phyloP scores from a whole-genome alignment of 2,329 filamentous ascomycete species.

The Ilyonectria robusta region DNA sequence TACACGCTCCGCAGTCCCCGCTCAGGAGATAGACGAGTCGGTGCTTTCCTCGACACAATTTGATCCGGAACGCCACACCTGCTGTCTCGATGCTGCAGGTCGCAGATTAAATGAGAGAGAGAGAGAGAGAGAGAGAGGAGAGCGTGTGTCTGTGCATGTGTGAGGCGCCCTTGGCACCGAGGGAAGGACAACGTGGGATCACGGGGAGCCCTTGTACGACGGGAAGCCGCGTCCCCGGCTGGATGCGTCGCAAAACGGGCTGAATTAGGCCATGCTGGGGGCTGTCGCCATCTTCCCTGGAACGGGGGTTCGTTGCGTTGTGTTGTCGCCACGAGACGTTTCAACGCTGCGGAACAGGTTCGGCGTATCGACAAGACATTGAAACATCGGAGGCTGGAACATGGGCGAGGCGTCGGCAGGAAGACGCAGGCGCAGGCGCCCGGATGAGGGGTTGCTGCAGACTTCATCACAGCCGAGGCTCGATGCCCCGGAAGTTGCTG shows the following conservation, averaged over 20 bases:
- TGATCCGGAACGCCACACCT: constrained; percentile 24
- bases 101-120: constrained; percentile 13
- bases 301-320: constrained; percentile 22
- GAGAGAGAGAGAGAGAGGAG: constrained; percentile 7
- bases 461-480: constrained; percentile 79
- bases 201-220: constrained; percentile 42
- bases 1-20: constrained; percentile 11
- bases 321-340: constrained; percentile 37
- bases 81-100: constrained; percentile 27
- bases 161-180: constrained; percentile 14
- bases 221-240: constrained; percentile 39
- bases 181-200: constrained; percentile 42
- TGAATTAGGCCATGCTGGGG: constrained; percentile 43
- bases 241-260: constrained; percentile 49
- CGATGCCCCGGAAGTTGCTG: constrained; percentile 76
- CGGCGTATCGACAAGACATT: constrained; percentile 33
- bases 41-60: constrained; percentile 24
- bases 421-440: background rate
- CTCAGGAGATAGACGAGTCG: constrained; percentile 29
- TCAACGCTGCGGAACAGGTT: constrained; percentile 37
- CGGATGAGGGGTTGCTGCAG: constrained; percentile 5
- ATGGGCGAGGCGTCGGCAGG: constrained; percentile 6
- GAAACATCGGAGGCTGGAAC: constrained; percentile 15
- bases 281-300: constrained; percentile 20
- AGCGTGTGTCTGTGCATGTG: constrained; percentile 7